These are phyloP conservation scores for Trichothecium sympodiale DNA, from an alignment of 2,329 filamentous ascomycete species.

Conservation along the genomic window DNA sequence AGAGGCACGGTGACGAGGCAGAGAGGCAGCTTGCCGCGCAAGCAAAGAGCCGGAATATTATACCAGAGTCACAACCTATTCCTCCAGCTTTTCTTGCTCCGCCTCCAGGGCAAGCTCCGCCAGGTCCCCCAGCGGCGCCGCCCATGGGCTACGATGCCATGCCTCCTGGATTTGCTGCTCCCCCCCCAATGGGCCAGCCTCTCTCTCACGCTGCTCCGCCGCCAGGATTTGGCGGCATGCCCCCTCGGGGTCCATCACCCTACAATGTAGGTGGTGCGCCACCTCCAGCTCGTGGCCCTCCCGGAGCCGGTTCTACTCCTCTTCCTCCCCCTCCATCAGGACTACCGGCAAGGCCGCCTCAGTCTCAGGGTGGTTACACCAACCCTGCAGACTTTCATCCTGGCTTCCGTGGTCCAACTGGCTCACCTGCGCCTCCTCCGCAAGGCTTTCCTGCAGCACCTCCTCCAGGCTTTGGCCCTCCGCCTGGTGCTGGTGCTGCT, in stretches of 20 bases:
- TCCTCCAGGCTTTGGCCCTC: constrained; percentile 26
- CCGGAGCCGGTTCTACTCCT: constrained; percentile 19
- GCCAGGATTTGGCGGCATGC: constrained; percentile 13
- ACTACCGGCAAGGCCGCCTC: constrained; percentile 37
- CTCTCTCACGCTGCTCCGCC: constrained; percentile 9
- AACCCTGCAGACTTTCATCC: constrained; percentile 39
- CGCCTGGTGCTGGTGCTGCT: constrained; percentile 20
- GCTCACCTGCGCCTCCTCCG: constrained; percentile 19
- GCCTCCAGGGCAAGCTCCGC: constrained; percentile 6
- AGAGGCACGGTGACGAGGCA: constrained; percentile 87
- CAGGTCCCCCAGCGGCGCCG: constrained; percentile 9
- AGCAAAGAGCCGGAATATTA: constrained; percentile 88
- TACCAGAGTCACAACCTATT: constrained; percentile 66
- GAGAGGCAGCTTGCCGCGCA: constrained; percentile 86
- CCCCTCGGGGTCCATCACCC: constrained; percentile 19
- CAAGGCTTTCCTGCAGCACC: constrained; percentile 26
- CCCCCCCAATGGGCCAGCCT: constrained; percentile 4
- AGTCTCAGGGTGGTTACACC: constrained; percentile 30
- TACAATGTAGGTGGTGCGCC: constrained; percentile 19
- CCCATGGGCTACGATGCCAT: constrained; percentile 10
- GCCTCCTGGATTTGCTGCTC: constrained; percentile 8
- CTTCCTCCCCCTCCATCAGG: constrained; percentile 39
- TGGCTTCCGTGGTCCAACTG: constrained; percentile 26
- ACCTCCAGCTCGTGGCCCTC: constrained; percentile 8
- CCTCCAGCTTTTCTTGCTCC: constrained; percentile 56